Base-by-base conservation (phyloP, 2,329 filamentous ascomycete genomes). In the Aphanoascus verrucosus region DNA sequence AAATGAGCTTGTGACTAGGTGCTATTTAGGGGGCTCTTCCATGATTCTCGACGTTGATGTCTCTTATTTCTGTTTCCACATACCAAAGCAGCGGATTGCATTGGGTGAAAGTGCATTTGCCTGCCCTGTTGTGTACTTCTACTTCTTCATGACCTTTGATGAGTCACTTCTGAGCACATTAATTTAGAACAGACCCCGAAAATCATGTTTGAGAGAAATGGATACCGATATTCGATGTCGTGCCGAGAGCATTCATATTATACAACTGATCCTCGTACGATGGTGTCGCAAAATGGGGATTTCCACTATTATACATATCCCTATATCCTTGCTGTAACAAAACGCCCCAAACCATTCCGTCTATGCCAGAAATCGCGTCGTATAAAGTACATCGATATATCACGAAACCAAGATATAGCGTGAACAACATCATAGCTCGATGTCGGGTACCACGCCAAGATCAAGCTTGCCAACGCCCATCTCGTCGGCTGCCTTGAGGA, bases 381-480 rank as follows among this genome's bases (percentile, higher is more conserved):
- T 17, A 3, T 3, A 40, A 40, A 14, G 37, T 17, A 3, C 4
- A 40, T 17, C 12, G 12, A 40, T 40, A 19, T n/a, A 45, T n/a
- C 20, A 23, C 42, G 20, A 46, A 37, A 14, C 3, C 31, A 23
- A 15, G n/a, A 23, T 17, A 23, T 4, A 2, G 45, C 14, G 23
- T 35, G 43, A 3, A 40, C 37, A n/a, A 38, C 1, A 31, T 42
- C 19, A 48, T 23, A 42, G 17, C 15, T 42, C 51, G 23, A 53
- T 3, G 34, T 53, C 51, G 4, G 45, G 37, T 8, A 8, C 12
- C 15, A 42, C 48, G 11, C 66, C 67, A 12, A 71, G 55, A 56
- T 69, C 59, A 28, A 70, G 56, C 8, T 60, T 60, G n/a, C 53
- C 49, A 2, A 66, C 61, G 17, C 61, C 60, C 70, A 73, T 72